phyloP scores from a whole-genome alignment of 73 alveolate genomes.

The Blepharisma stoltei region DNA sequence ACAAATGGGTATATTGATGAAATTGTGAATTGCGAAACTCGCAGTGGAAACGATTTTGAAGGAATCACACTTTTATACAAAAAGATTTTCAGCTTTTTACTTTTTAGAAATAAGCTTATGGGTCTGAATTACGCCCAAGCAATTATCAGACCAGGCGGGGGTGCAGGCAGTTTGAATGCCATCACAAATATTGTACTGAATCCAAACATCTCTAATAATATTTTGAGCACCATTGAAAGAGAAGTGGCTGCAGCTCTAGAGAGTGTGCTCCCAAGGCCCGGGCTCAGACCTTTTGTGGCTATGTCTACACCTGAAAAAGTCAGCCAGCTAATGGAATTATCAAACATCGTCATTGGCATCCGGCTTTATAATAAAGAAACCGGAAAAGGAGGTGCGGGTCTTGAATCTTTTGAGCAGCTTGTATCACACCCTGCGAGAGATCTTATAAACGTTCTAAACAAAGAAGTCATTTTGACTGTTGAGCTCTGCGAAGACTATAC shows the following conservation, averaged over 20 bases:
- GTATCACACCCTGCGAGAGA: conserved; percentile 77
- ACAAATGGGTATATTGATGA: conserved; percentile 83
- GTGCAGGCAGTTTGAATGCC: not conserved
- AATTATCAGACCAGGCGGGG: conserved; percentile 25
- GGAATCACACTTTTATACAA: conserved; percentile 80
- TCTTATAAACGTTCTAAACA: conserved; percentile 58
- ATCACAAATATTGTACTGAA: conserved; percentile 7
- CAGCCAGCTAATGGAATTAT: conserved; percentile 92
- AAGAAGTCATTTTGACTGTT: conserved; percentile 71
- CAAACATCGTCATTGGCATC: conserved; percentile 96
- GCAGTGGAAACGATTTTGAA: conserved; percentile 87
- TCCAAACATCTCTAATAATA: not conserved
- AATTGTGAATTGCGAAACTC: conserved; percentile 80
- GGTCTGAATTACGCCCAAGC: conserved; percentile 19
- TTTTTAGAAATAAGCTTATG: conserved; percentile 66
- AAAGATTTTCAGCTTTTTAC: conserved; percentile 77
- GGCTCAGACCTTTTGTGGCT: conserved; percentile 97
- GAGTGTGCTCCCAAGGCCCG: conserved; percentile 97
- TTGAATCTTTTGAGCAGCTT: conserved; percentile 69
- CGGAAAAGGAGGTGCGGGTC: conserved; percentile 94
- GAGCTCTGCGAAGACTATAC: conserved; percentile 81
- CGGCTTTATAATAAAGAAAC: conserved; percentile 95
- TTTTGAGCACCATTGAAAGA: conserved; percentile 73
- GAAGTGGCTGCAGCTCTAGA: conserved; percentile 98
- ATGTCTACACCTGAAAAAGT: conserved; percentile 96